A percentile compares a stretch with the other conserved stretches of the same genome.
Evolutionary conservation across 352 stramenopile species (phyloP).

Genomic region (Pythium insidiosum): DNA sequence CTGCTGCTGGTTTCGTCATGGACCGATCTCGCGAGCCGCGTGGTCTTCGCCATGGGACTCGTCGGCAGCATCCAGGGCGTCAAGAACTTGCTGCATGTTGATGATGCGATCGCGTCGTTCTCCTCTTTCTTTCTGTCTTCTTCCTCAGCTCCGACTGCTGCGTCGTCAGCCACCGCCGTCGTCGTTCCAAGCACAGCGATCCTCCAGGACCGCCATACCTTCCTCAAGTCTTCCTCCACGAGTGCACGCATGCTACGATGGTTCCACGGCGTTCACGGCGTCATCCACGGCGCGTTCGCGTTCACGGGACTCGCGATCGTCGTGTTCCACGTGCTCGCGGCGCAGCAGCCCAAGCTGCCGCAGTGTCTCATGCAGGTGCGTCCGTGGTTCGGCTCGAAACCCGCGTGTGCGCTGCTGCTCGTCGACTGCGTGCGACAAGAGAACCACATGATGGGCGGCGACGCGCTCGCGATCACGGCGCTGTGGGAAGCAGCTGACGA

Average conservation of each 20-base stretch:
- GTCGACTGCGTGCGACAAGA: neutral
- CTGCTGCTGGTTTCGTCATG: constrained; percentile 3
- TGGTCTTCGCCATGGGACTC: neutral
- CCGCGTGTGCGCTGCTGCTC: constrained; percentile 4
- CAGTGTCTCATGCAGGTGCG: constrained; percentile 7
- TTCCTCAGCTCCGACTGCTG: neutral
- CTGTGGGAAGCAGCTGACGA: neutral
- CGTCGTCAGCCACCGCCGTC: neutral
- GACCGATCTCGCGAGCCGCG: neutral
- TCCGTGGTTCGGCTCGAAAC: constrained; percentile 3
- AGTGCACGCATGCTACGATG: neutral
- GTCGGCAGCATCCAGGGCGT: constrained; percentile 1
- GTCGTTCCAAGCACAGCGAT: neutral
- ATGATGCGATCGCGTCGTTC: too few relatives aligned
- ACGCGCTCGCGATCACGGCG: neutral
- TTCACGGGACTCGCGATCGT: neutral
- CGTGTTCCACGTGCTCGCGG: constrained; percentile 2
- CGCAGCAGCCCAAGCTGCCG: neutral
- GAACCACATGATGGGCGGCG: neutral
- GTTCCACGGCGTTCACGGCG: neutral
- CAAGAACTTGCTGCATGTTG: too few relatives aligned
- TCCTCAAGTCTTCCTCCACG: neutral
- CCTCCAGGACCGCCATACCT: neutral
- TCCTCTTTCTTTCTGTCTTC: too few relatives aligned
- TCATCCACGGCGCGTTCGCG: neutral